Base-by-base conservation (phyloP, 2,329 filamentous ascomycete species). In the Bertia moriformis region DNA sequence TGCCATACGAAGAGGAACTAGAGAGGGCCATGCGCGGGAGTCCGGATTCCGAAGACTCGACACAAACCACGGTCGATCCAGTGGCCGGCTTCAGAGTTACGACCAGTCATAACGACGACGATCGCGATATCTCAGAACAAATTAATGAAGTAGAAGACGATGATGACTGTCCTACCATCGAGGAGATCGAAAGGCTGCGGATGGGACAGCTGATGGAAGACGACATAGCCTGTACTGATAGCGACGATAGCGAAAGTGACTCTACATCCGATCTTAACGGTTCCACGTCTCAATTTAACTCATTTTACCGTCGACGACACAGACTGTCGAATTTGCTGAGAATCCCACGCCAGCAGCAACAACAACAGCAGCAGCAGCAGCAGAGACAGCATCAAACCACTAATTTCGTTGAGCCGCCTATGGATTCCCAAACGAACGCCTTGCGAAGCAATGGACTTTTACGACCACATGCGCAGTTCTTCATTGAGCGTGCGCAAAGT, bases 381-480 rank as follows among this genome's bases (percentile, higher is more conserved):
- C 32, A 35, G 17, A 10, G 32, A 18, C 32, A 15, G 10, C 32
- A 15, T 35, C 32, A 18, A 18, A 12, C 7, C 32, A 7, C 32
- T 15, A 35, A 17, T 17, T 18, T 13, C 7, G 32, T 35, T 18
- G 32, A 35, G 7, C 32, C 32, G 7, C 12, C 15, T 17, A 10
- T 15, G 15, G 7, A 13, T 10, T 35, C 32, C 17, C 7, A 7
- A 7, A 7, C 32, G 7, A 13, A 7, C 10, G 46, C 24, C 19
- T 29, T 33, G 39, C 18, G 42, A 7, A 41, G 27, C 13, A 17
- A 39, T 35, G 53, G 56, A 12, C 49, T 65, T 2, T 49, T 70
- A 43, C 53, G 57, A 40, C 69, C 70, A 1, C 65, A 71, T 51
- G 72, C 73, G 4, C 60, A 63, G 2, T 78, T 79, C 52, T 72